These are phyloP conservation scores for Botryotinia calthae DNA, from an alignment of 2,329 filamentous ascomycete species.

Conservation along the genomic window DNA sequence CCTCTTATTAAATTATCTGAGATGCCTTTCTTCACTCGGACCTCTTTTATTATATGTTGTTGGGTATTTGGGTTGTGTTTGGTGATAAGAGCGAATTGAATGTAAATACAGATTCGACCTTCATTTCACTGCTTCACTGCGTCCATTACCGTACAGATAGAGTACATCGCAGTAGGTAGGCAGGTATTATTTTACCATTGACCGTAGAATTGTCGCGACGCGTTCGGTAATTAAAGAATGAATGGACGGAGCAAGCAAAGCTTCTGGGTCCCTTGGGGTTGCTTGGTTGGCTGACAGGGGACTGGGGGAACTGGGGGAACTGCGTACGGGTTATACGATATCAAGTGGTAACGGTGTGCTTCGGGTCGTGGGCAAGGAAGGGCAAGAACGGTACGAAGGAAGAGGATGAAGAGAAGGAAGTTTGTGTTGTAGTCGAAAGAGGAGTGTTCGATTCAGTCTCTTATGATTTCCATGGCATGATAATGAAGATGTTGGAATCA, in stretches of 20 bases:
- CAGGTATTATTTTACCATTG: neutral
- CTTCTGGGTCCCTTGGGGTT: neutral
- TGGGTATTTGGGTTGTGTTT: neutral
- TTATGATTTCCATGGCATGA: neutral
- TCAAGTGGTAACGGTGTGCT: neutral
- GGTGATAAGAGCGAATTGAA: neutral
- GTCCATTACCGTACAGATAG: neutral
- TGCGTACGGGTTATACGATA: neutral
- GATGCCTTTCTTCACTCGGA: neutral
- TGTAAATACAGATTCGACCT: neutral
- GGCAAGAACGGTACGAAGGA: too few relatives aligned
- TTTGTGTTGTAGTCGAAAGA: neutral
- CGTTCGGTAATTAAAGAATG: slow-evolving; percentile 22
- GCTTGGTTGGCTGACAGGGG: slow-evolving; percentile 1
- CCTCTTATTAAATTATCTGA: neutral
- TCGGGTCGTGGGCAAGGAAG: neutral
- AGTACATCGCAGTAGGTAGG: neutral
- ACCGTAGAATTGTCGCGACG: slow-evolving; percentile 23
- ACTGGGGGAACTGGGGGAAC: neutral
- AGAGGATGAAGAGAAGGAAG: neutral
- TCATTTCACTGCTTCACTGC: neutral
- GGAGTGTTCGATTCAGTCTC: neutral
- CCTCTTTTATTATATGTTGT: neutral
- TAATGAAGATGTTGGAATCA: neutral
- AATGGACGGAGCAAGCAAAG: neutral